Evolutionary conservation across 805 yeast genomes (phyloP).

Genomic region (baker's yeast (Saccharomyces cerevisiae)): DNA sequence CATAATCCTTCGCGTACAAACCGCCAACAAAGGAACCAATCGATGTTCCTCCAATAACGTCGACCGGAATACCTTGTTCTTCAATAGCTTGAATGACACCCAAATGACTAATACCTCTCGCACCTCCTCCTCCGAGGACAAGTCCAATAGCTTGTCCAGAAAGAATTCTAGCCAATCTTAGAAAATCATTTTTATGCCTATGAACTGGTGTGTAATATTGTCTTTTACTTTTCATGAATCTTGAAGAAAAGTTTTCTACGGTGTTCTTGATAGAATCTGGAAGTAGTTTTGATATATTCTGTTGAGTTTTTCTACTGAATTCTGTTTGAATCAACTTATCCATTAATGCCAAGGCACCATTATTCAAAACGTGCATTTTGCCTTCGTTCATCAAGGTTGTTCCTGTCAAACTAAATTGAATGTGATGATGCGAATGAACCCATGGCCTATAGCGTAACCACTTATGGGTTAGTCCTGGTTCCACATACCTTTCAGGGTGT

Average conservation of each 20-base stretch:
- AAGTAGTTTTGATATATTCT: slow-evolving; percentile 24
- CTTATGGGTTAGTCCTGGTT: slow-evolving; percentile 72
- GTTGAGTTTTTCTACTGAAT: slow-evolving; percentile 26
- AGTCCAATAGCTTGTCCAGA: slow-evolving; percentile 92
- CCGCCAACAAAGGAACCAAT: slow-evolving; percentile 97
- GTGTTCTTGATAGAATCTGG: slow-evolving; percentile 31
- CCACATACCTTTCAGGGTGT: slow-evolving; percentile 75
- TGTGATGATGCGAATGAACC: slow-evolving; percentile 91
- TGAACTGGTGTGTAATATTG: slow-evolving; percentile 26
- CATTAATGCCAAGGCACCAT: slow-evolving; percentile 13
- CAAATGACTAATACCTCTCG: slow-evolving; percentile 85
- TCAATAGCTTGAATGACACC: slow-evolving; percentile 89
- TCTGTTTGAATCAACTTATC: slow-evolving; percentile 27
- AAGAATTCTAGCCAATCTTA: slow-evolving; percentile 78
- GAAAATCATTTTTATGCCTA: slow-evolving; percentile 76
- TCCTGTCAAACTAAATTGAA: slow-evolving; percentile 44
- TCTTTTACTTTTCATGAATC: slow-evolving; percentile 21
- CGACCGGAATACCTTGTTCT: slow-evolving; percentile 88
- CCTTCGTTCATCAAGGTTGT: neutral
- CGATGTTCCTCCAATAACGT: slow-evolving; percentile 91
- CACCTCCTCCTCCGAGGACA: slow-evolving; percentile 97
- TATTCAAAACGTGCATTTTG: neutral
- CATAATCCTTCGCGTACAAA: slow-evolving; percentile 84
- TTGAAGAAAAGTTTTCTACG: slow-evolving; percentile 33
- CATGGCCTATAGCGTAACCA: slow-evolving; percentile 85